Base-by-base conservation (phyloP, 768 basidiomycete genomes). In the Hypsizygus marmoreus region DNA sequence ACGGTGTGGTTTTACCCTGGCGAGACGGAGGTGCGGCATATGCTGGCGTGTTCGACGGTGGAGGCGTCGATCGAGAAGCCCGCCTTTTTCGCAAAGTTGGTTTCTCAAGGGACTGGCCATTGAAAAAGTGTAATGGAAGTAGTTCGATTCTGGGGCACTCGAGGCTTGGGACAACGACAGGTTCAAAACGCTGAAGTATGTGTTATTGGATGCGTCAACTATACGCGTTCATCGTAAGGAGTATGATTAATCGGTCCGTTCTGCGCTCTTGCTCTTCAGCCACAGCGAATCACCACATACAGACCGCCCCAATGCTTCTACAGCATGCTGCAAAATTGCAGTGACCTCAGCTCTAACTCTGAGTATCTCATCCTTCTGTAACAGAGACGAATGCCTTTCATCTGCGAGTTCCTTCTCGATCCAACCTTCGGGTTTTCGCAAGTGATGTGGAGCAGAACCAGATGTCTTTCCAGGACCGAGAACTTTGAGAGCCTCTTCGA, bases 271-370 rank as follows among this genome's bases (percentile, higher is more conserved):
- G n/a, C n/a, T n/a, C n/a, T n/a, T n/a, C n/a, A n/a, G n/a, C n/a
- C n/a, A n/a, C n/a, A 76, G 58, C 25, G 56, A 59, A 30, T 66
- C 45, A 19, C 78, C 77, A 26, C 74, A 79, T 14, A 81, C 67
- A 9, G 65, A 69, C 50, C 75, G 70, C 16, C 82, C 82, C 12
- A 84, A 61, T 9, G 66, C 63, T 60, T 83, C 73, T 7, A 84
- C 81, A 23, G 70, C 70, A 36, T 58, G 61, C 40, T 82, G 83
- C 11, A 88, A 54, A 19, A 77, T 54, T 12, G 71, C 69, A 3
- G 81, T 83, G 19, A 88, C 69, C 48, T 75, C 69, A 41, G 77
- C 77, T 47, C 86, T 69, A 38, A 80, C 60, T 29, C 53, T 46
- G 10, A 65, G 56, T 28, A 74, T 67, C 49, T 70, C 66, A 13